Percentiles rank a stretch among this genome's conserved stretches.
phyloP scores from a whole-genome alignment of 208 protist species.

The Porcisia hertigi region DNA sequence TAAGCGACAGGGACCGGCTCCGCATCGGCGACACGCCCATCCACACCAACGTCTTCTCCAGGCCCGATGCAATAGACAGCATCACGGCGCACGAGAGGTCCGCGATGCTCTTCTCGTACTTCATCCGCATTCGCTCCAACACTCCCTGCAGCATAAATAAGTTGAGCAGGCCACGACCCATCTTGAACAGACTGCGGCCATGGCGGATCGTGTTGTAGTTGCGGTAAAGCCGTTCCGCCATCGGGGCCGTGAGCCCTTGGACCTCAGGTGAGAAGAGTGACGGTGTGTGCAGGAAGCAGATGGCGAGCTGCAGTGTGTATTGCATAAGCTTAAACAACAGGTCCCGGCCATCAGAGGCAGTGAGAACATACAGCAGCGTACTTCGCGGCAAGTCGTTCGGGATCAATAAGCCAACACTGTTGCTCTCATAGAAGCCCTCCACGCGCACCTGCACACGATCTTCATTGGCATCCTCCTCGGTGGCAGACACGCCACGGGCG shows the following conservation, averaged over 20 bases:
- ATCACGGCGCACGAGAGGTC: constrained; percentile 15
- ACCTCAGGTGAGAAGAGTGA: constrained; percentile 65
- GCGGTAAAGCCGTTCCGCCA: constrained; percentile 67
- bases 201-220: constrained; percentile 90
- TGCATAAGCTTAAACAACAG: constrained; percentile 84
- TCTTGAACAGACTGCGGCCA: constrained; percentile 85
- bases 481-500: constrained; percentile 16
- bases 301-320: constrained; percentile 74
- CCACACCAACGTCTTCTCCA: constrained; percentile 14
- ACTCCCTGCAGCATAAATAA: constrained; percentile 73
- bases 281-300: constrained; percentile 72
- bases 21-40: constrained; percentile 12
- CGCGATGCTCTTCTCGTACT: constrained; percentile 45
- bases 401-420: constrained; percentile 55
- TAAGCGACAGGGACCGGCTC: constrained; percentile 6
- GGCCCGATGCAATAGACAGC: constrained; percentile 24
- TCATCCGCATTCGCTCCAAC: constrained; percentile 59
- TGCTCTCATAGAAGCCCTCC: constrained; percentile 71
- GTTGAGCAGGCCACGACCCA: constrained; percentile 80
- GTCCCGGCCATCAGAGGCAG: constrained; percentile 83
- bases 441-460: constrained; percentile 77
- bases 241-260: constrained; percentile 42
- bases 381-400: constrained; percentile 81
- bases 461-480: constrained; percentile 41
- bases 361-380: constrained; percentile 85